These are phyloP conservation scores for Geoglossum glabrum DNA, from an alignment of 495 filamentous ascomycete species.

Conservation along the genomic window DNA sequence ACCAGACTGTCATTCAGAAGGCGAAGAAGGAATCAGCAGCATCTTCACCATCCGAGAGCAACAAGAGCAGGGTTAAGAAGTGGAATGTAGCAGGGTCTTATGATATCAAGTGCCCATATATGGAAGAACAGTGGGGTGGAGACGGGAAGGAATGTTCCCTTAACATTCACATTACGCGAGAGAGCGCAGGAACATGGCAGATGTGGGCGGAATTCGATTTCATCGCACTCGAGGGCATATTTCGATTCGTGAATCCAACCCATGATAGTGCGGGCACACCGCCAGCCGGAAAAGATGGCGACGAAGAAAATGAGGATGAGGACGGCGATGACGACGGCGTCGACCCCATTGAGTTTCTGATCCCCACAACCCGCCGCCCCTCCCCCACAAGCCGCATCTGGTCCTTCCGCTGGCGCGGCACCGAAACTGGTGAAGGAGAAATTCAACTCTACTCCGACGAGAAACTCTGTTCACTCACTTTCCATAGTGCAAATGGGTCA, in stretches of 20 bases:
- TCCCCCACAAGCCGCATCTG: slow-evolving; percentile 1
- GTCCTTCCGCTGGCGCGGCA: slow-evolving; percentile 10
- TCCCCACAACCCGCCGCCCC: background rate
- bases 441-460: slow-evolving; percentile 9
- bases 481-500: slow-evolving; percentile 12
- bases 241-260: background rate
- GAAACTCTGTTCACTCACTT: slow-evolving; percentile 5
- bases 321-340: background rate
- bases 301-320: background rate
- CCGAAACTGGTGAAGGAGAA: slow-evolving; percentile 9
- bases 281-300: background rate
- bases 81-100: background rate
- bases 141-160: background rate
- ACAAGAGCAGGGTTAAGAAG: background rate
- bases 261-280: background rate
- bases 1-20: background rate
- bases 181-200: background rate
- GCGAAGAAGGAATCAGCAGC: background rate
- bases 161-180: background rate
- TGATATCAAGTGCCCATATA: background rate
- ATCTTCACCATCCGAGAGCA: background rate
- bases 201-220: background rate
- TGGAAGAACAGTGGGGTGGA: background rate
- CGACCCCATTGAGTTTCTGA: background rate
- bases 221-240: background rate